A percentile compares a stretch with the other conserved stretches of the same genome.
Conservation (phyloP, 306 rosid species). For the Cicer bijugum region DNA sequence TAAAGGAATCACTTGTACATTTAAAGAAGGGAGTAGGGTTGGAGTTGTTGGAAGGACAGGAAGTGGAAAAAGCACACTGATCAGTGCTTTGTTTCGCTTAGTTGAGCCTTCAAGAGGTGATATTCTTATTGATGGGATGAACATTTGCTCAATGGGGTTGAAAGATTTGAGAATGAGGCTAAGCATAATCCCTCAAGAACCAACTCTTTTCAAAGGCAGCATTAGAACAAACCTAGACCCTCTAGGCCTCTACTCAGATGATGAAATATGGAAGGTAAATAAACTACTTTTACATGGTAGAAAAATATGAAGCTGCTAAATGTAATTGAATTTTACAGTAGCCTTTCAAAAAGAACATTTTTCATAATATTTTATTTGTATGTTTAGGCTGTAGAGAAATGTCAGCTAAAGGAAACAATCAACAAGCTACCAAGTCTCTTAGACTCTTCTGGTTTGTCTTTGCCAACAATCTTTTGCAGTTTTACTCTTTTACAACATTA, state of each 20-base stretch:
- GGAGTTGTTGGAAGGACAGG: slow-evolving; percentile 94
- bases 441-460: slow-evolving; percentile 67
- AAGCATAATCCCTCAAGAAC: slow-evolving; percentile 85
- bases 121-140: slow-evolving; percentile 64
- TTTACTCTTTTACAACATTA: not conserved
- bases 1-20: slow-evolving; percentile 72
- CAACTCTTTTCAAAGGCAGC: slow-evolving; percentile 84
- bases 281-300: not conserved
- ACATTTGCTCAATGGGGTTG: slow-evolving; percentile 72
- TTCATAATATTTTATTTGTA: slow-evolving; percentile 25
- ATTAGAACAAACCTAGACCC: slow-evolving; percentile 82
- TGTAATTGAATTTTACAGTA: not conserved
- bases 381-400: slow-evolving; percentile 69
- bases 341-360: not conserved
- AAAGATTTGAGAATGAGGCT: slow-evolving; percentile 76
- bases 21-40: slow-evolving; percentile 67
- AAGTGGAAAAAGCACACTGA: slow-evolving; percentile 78
- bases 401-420: slow-evolving; percentile 73
- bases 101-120: slow-evolving; percentile 74
- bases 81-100: slow-evolving; percentile 79
- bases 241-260: slow-evolving; percentile 72
- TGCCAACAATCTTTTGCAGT: not conserved
- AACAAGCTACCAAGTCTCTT: slow-evolving; percentile 61
- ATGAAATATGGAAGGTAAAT: slow-evolving; percentile 77
- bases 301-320: not conserved